Evolutionary conservation across 2,329 filamentous ascomycete genomes (phyloP).

Genomic region (Xylaria arbuscula): DNA sequence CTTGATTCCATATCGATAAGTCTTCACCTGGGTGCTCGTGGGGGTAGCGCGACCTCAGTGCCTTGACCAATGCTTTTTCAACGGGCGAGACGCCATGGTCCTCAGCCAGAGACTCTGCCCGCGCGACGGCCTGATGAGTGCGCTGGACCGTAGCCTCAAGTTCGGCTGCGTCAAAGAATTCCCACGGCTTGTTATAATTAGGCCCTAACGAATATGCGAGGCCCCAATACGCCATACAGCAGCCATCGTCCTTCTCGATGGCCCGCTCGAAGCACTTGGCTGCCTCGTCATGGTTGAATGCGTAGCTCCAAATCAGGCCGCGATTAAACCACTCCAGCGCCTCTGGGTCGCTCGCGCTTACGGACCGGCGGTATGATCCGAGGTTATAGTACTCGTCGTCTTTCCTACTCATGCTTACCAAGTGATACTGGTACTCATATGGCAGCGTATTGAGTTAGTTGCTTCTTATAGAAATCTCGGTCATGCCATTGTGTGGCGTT

Average conservation of each 20-base stretch:
- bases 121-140: conserved; percentile 58
- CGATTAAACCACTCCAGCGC: conserved; percentile 77
- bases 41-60: conserved; percentile 72
- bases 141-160: conserved; percentile 61
- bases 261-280: conserved; percentile 71
- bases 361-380: conserved; percentile 65
- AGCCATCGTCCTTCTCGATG: conserved; percentile 63
- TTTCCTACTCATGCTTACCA: conserved; percentile 27
- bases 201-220: conserved; percentile 77
- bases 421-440: neutral
- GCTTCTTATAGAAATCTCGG: neutral
- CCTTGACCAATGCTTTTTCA: conserved; percentile 72
- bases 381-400: conserved; percentile 68
- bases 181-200: conserved; percentile 83
- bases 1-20: conserved; percentile 65
- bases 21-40: conserved; percentile 60
- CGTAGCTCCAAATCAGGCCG: conserved; percentile 78
- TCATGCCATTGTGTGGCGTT: no score
- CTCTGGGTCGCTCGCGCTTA: conserved; percentile 63
- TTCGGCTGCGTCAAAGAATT: conserved; percentile 73
- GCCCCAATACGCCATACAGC: conserved; percentile 76
- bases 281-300: conserved; percentile 81
- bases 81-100: conserved; percentile 56
- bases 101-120: conserved; percentile 54
- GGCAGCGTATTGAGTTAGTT: neutral